Base-by-base conservation (phyloP, 768 basidiomycete genomes). In the Chlorophyllum brunneum region DNA sequence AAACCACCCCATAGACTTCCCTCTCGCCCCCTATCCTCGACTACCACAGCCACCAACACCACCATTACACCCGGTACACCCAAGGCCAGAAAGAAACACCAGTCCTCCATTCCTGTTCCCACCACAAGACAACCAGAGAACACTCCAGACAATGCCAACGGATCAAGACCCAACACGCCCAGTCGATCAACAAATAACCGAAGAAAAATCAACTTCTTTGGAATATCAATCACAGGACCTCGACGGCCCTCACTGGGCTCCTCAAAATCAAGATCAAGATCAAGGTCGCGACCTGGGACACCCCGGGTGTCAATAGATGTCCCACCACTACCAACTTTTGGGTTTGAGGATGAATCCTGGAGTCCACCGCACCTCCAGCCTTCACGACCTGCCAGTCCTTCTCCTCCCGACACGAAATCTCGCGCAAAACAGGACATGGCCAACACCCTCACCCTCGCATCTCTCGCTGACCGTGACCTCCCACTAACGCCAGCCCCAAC, bases 21-120 rank as follows among this genome's bases (percentile, higher is more conserved):
- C 54, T 82, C 80, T 18, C 78, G 86, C 5, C 86, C 86, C 3
- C 67, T 88, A 20, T 86, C 85, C 2, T 78, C 81, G 18, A 82
- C 79, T 0, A 85, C 85, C 0, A 79, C 79, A 15, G 76, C 79
- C 1, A 85, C 85, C 2, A 79, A 79, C 59, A 73, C 78, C 16
- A 85, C 85, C 4, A 71, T 81, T 49, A 80, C 77, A 5, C 82
- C 83, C n/a, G 68, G 70, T 13, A 80, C 81, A 0, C 79, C 79
- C 22, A 80, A 67, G 57, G 56, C 71, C 33, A 40, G 65, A 57
- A 60, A 61, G 55, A 55, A 59, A 22, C 62, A 52, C 3, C 56
- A 65, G 15, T 61, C 71, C 40, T 58, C 63, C 16, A 59, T 66
- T 36, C 64, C 64, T 13, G 54, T 62, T n/a, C 67, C 63, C 33